Evolutionary conservation across 2,329 filamentous ascomycete species (phyloP).

Genomic region (Thermoascus crustaceus): DNA sequence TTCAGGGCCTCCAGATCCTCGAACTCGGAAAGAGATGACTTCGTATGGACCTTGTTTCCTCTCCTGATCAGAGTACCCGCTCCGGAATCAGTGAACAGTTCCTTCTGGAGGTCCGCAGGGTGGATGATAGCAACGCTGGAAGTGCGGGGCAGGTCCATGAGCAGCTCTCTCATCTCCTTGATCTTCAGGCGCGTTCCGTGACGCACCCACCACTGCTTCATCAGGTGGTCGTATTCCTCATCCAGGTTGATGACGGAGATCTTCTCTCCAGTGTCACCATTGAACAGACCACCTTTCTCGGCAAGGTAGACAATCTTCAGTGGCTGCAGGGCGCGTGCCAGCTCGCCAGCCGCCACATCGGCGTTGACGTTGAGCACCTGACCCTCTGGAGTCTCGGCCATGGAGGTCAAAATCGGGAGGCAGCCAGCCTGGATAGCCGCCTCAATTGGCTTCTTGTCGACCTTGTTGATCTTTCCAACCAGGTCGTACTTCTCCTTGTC

Average conservation of each 20-base stretch:
- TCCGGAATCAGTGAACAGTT: constrained; percentile 91
- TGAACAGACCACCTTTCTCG: constrained; percentile 93
- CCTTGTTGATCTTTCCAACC: constrained; percentile 89
- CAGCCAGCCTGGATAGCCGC: constrained; percentile 84
- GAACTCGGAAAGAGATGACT: constrained; percentile 64
- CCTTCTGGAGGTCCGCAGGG: constrained; percentile 89
- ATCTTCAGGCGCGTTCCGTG: constrained; percentile 96
- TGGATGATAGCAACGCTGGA: constrained; percentile 97
- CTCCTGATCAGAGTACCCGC: constrained; percentile 87
- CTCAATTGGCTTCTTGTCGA: constrained; percentile 86
- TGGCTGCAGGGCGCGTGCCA: constrained; percentile 80
- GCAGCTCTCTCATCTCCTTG: constrained; percentile 88
- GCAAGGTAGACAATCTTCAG: constrained; percentile 98
- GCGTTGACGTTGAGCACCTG: constrained; percentile 96
- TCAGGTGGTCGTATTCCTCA: constrained; percentile 87
- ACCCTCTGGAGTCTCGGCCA: constrained; percentile 87
- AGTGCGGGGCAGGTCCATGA: constrained; percentile 79
- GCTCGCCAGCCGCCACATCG: constrained; percentile 88
- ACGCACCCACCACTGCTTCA: constrained; percentile 90
- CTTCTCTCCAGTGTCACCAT: constrained; percentile 87
- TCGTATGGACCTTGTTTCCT: constrained; percentile 78
- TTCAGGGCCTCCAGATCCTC: constrained; percentile 69
- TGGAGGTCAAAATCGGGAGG: constrained; percentile 87
- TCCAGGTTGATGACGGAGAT: constrained; percentile 97
- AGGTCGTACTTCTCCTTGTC: constrained; percentile 94